phyloP scores from a whole-genome alignment of 2,329 filamentous ascomycete genomes.

The Colletotrichum tofieldiae region DNA sequence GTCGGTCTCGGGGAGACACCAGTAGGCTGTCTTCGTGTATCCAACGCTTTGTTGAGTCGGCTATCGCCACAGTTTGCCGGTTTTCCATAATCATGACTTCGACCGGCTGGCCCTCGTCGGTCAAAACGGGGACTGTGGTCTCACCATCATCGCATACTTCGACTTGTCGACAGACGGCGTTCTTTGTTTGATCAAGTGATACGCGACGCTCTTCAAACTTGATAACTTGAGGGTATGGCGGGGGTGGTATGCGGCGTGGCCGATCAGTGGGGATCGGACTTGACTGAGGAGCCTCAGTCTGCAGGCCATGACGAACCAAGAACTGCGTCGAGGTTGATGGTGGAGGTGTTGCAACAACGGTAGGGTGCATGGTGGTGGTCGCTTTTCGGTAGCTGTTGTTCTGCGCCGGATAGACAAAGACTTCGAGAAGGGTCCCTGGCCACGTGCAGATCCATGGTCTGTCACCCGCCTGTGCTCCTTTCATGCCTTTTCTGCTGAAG shows the following conservation, averaged over 20 bases:
- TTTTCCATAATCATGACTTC: conserved; percentile 63
- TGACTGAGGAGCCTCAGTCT: conserved; percentile 3
- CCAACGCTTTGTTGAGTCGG: conserved; percentile 39
- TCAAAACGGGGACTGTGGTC: conserved; percentile 53
- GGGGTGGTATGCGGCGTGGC: conserved; percentile 44
- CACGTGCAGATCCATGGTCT: conserved; percentile 73
- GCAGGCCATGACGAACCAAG: conserved; percentile 28
- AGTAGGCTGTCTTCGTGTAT: conserved; percentile 34
- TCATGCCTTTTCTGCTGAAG: conserved; percentile 56
- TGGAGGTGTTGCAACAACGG: conserved; percentile 39
- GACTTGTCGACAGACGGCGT: conserved; percentile 65
- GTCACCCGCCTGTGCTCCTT: conserved; percentile 61
- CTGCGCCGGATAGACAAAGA: conserved; percentile 71
- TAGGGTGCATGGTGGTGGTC: conserved; percentile 21
- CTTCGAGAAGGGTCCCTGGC: conserved; percentile 69
- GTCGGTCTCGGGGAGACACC: conserved; percentile 29
- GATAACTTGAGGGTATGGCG: conserved; percentile 66
- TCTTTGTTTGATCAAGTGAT: conserved; percentile 48
- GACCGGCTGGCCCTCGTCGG: conserved; percentile 58
- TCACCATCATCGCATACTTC: conserved; percentile 58
- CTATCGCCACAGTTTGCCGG: conserved; percentile 31
- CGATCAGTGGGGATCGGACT: conserved; percentile 8
- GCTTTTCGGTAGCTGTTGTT: conserved; percentile 58
- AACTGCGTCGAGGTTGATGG: conserved; percentile 37
- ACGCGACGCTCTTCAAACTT: conserved; percentile 71